These are phyloP conservation scores for Vitis labrusca DNA, from an alignment of 164 flowering plant species.

Conservation along the genomic window DNA sequence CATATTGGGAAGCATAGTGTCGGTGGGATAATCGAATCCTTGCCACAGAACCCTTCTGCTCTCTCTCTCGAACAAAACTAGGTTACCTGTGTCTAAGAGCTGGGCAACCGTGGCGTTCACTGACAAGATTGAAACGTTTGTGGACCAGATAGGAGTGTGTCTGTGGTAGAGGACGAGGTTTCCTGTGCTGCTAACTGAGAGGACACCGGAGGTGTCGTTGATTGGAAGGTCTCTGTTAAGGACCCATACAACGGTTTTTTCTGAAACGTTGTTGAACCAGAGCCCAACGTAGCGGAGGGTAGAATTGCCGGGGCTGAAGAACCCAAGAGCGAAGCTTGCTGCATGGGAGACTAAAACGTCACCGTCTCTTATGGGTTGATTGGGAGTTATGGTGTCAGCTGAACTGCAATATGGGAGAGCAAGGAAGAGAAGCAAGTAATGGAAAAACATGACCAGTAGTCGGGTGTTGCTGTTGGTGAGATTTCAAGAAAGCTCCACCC, in stretches of 20 bases:
- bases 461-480: not conserved
- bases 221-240: conserved; percentile 48
- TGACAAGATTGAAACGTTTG: conserved; percentile 18
- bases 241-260: conserved; percentile 42
- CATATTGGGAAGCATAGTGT: conserved; percentile 36
- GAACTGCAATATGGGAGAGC: conserved; percentile 6
- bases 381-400: conserved; percentile 19
- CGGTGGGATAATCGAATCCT: conserved; percentile 50
- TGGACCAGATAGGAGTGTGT: conserved; percentile 32
- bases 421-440: conserved; percentile 5
- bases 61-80: conserved; percentile 19
- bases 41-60: conserved; percentile 32
- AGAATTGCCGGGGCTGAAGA: conserved; percentile 42
- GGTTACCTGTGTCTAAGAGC: conserved; percentile 44
- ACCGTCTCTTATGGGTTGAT: conserved; percentile 27
- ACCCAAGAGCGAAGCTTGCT: conserved; percentile 36
- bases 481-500: not conserved
- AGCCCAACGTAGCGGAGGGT: conserved; percentile 32
- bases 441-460: conserved; percentile 4
- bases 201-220: conserved; percentile 19
- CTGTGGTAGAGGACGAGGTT: conserved; percentile 18
- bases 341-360: conserved; percentile 23
- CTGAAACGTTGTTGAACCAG: conserved; percentile 31
- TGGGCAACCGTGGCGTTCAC: conserved; percentile 4
- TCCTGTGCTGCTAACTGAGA: conserved; percentile 19